Conservation (phyloP, 768 basidiomycete species). For the Pulveroboletus ravenelii region DNA sequence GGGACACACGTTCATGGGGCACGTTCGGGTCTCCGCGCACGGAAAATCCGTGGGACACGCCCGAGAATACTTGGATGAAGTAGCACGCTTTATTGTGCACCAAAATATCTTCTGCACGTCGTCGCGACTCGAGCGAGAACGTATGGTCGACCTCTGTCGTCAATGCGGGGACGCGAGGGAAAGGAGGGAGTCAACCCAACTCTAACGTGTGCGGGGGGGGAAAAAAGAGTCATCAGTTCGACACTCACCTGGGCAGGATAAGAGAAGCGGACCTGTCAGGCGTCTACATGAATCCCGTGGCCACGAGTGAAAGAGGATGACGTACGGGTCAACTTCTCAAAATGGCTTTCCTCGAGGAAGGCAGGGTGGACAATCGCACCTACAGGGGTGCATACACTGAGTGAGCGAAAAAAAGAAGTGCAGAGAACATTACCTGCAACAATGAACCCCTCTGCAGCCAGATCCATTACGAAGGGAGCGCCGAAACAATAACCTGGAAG, state of each 20-base stretch:
- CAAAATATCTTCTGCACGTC: slow-evolving; percentile 53
- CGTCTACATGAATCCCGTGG: background rate
- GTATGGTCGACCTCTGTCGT: slow-evolving; percentile 44
- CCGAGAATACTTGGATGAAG: slow-evolving; percentile 52
- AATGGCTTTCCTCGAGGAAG: slow-evolving; percentile 48
- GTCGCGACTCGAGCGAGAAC: slow-evolving; percentile 46
- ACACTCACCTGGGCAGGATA: slow-evolving; percentile 11
- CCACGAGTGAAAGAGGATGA: no score
- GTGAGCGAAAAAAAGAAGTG: background rate
- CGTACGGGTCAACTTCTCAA: slow-evolving; percentile 38
- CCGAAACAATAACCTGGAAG: slow-evolving; percentile 10
- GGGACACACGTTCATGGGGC: slow-evolving; percentile 16
- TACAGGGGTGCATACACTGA: background rate
- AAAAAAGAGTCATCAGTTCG: background rate
- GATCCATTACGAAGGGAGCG: slow-evolving; percentile 16
- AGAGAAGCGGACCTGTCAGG: no score
- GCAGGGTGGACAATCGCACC: slow-evolving; percentile 53
- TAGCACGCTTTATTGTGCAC: slow-evolving; percentile 46
- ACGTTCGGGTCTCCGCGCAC: slow-evolving; percentile 14
- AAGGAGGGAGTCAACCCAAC: background rate
- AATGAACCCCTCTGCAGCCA: background rate
- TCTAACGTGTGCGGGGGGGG: background rate
- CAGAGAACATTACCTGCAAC: background rate
- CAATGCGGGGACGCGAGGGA: background rate
- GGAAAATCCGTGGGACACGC: slow-evolving; percentile 5